phyloP scores from a whole-genome alignment of 441 rosid genomes.

The Euphorbia celastroides region DNA sequence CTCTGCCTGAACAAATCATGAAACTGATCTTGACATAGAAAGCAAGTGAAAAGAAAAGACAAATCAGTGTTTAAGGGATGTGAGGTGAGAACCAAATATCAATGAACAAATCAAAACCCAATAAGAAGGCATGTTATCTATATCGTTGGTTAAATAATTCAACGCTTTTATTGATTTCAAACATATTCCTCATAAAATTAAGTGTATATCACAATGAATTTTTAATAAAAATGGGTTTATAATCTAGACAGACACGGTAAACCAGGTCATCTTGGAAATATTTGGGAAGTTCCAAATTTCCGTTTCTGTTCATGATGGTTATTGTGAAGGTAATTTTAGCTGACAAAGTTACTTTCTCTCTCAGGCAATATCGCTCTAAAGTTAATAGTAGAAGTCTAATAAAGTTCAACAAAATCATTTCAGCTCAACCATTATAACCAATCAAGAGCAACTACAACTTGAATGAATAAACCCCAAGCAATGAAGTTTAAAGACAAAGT shows the following conservation, averaged over 20 bases:
- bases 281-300: too few relatives aligned
- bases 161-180: neutral
- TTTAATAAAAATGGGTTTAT: neutral
- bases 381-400: neutral
- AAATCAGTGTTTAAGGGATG: neutral
- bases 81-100: neutral
- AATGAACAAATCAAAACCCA: too few relatives aligned
- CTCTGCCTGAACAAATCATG: conserved; percentile 46
- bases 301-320: too few relatives aligned
- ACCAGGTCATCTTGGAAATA: too few relatives aligned
- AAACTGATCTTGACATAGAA: conserved; percentile 44
- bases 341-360: neutral
- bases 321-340: neutral
- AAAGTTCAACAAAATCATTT: neutral
- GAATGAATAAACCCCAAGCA: neutral
- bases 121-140: neutral
- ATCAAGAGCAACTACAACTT: conserved; percentile 10
- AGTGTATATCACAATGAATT: neutral
- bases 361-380: neutral
- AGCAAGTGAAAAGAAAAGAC: conserved; percentile 12
- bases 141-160: neutral
- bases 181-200: neutral
- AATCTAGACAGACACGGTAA: neutral
- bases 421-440: neutral
- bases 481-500: conserved; percentile 12